A percentile compares a stretch with the other conserved stretches of the same genome.
These are phyloP conservation scores for Phytopythium sindhum DNA, from an alignment of 352 stramenopile species.

Conservation along the genomic window DNA sequence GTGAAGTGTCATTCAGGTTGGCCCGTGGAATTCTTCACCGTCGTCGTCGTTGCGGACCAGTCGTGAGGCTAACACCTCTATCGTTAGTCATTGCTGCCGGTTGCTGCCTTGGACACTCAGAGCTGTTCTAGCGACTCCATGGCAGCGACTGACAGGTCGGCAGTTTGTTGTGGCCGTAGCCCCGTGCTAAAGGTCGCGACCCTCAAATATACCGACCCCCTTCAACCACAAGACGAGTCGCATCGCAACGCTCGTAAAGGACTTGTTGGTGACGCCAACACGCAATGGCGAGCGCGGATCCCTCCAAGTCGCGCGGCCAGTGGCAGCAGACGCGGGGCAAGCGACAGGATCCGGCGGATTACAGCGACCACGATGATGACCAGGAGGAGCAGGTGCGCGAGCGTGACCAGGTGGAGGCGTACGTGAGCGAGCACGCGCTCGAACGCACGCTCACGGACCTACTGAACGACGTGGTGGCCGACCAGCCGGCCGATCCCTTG, in stretches of 20 bases:
- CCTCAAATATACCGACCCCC: background rate
- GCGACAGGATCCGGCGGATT: slow-evolving; percentile 14
- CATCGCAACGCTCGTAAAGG: background rate
- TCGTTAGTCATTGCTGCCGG: no score
- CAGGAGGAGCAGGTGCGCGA: slow-evolving; percentile 42
- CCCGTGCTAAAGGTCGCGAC: background rate
- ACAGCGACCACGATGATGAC: slow-evolving; percentile 17
- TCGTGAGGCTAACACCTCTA: no score
- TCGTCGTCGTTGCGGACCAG: no score
- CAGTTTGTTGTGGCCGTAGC: background rate
- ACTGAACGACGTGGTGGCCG: slow-evolving; percentile 69
- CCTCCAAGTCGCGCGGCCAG: background rate
- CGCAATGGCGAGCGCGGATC: background rate
- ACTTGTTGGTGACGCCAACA: background rate
- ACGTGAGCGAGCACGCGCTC: slow-evolving; percentile 65
- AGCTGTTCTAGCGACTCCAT: background rate
- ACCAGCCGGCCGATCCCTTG: slow-evolving; percentile 63
- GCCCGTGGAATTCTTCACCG: no score
- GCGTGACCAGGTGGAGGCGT: slow-evolving; percentile 72
- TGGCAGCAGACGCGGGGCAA: slow-evolving; percentile 3
- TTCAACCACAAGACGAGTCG: background rate
- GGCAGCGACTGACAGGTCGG: background rate
- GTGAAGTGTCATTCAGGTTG: no score
- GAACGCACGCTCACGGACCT: slow-evolving; percentile 65
- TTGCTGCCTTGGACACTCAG: background rate